These are phyloP conservation scores for Candida easanensis DNA, from an alignment of 805 yeast genomes.

Conservation along the genomic window DNA sequence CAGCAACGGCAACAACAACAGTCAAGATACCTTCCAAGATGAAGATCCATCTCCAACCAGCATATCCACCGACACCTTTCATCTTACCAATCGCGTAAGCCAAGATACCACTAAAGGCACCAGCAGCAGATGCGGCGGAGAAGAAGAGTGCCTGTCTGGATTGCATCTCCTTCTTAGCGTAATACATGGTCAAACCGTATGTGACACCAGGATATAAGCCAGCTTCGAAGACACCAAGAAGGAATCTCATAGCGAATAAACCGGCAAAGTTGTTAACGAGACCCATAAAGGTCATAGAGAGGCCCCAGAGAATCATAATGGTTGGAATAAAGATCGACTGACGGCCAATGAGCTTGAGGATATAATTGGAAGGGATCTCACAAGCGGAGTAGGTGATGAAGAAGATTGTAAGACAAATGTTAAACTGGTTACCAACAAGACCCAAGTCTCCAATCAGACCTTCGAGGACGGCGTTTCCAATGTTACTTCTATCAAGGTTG, in stretches of 20 bases:
- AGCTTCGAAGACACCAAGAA: slow-evolving; percentile 17
- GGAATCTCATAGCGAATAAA: slow-evolving; percentile 13
- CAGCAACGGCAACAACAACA: slow-evolving; percentile 8
- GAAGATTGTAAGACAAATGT: slow-evolving; percentile 15
- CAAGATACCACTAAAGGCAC: slow-evolving; percentile 25
- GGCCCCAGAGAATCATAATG: slow-evolving; percentile 17
- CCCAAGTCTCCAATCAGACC: slow-evolving; percentile 10
- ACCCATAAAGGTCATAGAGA: slow-evolving; percentile 16
- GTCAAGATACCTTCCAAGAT: slow-evolving; percentile 21
- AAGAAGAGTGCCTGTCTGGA: slow-evolving; percentile 25
- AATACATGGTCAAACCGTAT: slow-evolving; percentile 26
- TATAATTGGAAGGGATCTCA: slow-evolving; percentile 19
- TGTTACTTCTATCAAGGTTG: slow-evolving; percentile 18
- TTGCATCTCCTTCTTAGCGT: slow-evolving; percentile 24
- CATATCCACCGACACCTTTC: slow-evolving; percentile 14
- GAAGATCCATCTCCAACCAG: slow-evolving; percentile 24
- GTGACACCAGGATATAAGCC: slow-evolving; percentile 20
- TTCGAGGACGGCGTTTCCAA: slow-evolving; percentile 9
- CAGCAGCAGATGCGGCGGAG: slow-evolving; percentile 20
- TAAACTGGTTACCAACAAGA: slow-evolving; percentile 15
- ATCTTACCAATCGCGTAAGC: slow-evolving; percentile 26
- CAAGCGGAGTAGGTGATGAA: slow-evolving; percentile 17
- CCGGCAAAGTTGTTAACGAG: slow-evolving; percentile 18
- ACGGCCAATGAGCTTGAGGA: slow-evolving; percentile 16
- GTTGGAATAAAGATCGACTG: slow-evolving; percentile 16